phyloP scores from a whole-genome alignment of 2,329 filamentous ascomycete species.

The Triangularia verruculosa region DNA sequence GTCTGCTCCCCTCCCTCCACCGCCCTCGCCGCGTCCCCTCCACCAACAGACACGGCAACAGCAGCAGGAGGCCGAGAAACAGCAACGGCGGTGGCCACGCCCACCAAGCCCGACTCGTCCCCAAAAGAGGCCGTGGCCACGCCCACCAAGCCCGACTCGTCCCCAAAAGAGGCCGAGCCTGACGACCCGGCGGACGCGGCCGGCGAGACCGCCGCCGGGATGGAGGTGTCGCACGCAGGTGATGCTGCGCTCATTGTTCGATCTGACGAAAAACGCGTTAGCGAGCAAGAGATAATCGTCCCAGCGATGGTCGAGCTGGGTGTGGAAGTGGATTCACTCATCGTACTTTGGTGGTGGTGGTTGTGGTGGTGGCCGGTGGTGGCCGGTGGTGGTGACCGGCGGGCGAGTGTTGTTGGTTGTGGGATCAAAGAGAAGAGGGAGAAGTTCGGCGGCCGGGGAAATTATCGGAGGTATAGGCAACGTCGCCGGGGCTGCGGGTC shows the following conservation, averaged over 20 bases:
- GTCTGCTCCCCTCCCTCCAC: background rate
- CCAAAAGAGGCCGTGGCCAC: background rate
- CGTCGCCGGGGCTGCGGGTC: background rate
- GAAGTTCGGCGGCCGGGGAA: background rate
- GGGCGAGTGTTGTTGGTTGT: background rate
- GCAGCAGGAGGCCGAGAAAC: background rate
- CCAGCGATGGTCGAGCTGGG: background rate
- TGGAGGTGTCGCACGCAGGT: background rate
- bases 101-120: background rate
- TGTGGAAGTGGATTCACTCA: background rate
- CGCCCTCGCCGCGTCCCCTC: background rate
- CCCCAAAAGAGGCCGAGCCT: background rate
- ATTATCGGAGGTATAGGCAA: background rate
- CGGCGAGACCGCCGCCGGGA: background rate
- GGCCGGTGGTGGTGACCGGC: background rate
- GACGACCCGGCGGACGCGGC: background rate
- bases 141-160: background rate
- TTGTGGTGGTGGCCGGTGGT: background rate
- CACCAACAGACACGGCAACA: background rate
- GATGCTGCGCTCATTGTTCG: background rate
- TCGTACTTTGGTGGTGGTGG: background rate
- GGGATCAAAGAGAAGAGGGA: background rate
- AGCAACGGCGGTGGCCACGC: background rate
- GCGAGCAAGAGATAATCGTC: background rate
- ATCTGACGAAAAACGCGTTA: background rate